Evolutionary conservation across 306 rosid species (phyloP).

Genomic region (Vicia sativa): DNA sequence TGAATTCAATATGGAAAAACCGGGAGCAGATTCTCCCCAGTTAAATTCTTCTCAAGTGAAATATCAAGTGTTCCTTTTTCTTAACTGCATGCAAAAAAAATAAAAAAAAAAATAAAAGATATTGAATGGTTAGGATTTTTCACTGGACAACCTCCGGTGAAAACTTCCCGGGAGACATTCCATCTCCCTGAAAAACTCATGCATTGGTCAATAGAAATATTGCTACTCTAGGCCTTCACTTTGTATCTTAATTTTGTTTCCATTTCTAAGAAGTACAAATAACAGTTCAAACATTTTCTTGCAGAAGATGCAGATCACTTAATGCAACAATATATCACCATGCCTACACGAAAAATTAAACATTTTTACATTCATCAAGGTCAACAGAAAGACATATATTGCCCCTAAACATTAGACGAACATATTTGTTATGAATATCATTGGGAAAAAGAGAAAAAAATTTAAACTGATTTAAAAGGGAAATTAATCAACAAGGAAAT

Average conservation of each 20-base stretch:
- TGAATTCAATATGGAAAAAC: background rate
- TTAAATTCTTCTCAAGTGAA: too few species aligned
- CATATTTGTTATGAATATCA: constrained; percentile 18
- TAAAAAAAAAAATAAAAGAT: too few species aligned
- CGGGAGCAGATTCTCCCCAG: too few species aligned
- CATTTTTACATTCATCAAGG: background rate
- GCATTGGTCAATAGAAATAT: constrained; percentile 2
- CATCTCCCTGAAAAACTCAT: background rate
- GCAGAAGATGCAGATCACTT: background rate
- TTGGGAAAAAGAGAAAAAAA: constrained; percentile 4
- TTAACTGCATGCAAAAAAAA: too few species aligned
- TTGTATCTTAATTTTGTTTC: background rate
- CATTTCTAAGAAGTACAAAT: background rate
- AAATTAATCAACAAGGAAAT: constrained; percentile 11
- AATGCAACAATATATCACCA: constrained; percentile 7
- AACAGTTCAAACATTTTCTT: constrained; percentile 18
- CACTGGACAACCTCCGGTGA: too few species aligned
- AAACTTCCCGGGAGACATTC: too few species aligned
- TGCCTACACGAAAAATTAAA: background rate
- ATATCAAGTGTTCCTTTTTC: too few species aligned
- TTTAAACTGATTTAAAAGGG: background rate
- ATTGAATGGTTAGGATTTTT: too few species aligned
- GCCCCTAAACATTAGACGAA: background rate
- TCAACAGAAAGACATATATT: background rate
- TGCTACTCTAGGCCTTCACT: constrained; percentile 8